phyloP scores from a whole-genome alignment of 805 yeast genomes.

The Pichia gijzeniarum region DNA sequence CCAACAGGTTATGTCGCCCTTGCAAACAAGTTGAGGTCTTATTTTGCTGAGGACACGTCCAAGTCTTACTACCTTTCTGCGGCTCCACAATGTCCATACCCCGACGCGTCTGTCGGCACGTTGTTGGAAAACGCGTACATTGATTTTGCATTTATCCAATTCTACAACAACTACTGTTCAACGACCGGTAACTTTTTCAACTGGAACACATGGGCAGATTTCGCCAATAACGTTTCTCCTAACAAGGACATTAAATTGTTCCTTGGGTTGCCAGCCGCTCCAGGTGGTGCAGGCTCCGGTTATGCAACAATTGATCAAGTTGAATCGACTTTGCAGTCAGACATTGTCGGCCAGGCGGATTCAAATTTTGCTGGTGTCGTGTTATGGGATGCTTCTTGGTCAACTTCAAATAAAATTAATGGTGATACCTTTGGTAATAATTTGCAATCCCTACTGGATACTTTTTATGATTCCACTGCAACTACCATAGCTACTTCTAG shows the following conservation, averaged over 20 bases:
- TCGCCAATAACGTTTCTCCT: constrained; percentile 51
- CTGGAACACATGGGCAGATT: constrained; percentile 66
- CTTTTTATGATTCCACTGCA: constrained; percentile 12
- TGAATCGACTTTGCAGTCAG: constrained; percentile 26
- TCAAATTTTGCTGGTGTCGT: constrained; percentile 63
- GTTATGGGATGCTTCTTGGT: constrained; percentile 70
- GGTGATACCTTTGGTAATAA: constrained; percentile 14
- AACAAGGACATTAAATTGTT: constrained; percentile 64
- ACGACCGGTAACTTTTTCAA: constrained; percentile 44
- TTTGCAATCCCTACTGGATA: constrained; percentile 10
- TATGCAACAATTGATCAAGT: constrained; percentile 42
- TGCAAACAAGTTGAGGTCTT: constrained; percentile 41
- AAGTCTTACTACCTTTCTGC: constrained; percentile 72
- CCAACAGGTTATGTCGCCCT: constrained; percentile 63
- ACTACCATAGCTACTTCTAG: constrained; percentile 6
- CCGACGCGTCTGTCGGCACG: constrained; percentile 53
- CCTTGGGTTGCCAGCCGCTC: constrained; percentile 63
- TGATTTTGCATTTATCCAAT: constrained; percentile 82
- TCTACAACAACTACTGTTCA: constrained; percentile 79
- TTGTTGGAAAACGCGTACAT: constrained; percentile 46
- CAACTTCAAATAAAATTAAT: constrained; percentile 13
- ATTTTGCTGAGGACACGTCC: constrained; percentile 34
- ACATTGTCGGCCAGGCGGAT: constrained; percentile 21
- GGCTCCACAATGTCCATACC: constrained; percentile 89
- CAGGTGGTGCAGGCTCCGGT: constrained; percentile 51